Base-by-base conservation (phyloP, 495 filamentous ascomycete species). In the Xylaria scruposa region DNA sequence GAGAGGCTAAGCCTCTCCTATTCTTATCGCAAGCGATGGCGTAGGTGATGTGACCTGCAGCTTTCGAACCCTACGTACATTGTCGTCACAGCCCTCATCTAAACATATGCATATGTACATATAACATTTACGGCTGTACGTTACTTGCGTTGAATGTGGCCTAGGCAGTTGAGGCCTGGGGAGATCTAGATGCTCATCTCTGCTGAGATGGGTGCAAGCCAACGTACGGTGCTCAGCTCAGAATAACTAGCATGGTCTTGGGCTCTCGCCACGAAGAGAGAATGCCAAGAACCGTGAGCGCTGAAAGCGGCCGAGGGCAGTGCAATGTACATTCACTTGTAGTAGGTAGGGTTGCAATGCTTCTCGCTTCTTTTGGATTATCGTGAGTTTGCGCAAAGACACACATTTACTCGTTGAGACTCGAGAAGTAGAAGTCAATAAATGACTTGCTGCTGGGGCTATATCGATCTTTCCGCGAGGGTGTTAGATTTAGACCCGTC, bases 1-100 rank as follows among this genome's bases (percentile, higher is more conserved):
- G 15, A 56, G 49, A 40, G 12, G 59, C 68, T 53, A 64, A 70
- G 59, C 59, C 68, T 64, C 68, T 29, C 5, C 56, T 70, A 51
- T 63, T 63, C 49, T 53, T 29, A 40, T 51, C 64, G 12, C 53
- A 51, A 67, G 44, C 64, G 44, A 44, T 38, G 46, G 6, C 38
- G 29, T 46, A n/a, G 24, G 21, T 10, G 53, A 56, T 47, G 15
- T 19, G 33, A 40, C 33, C 36, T 54, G 49, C 65, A 56, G 65
- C 65, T 49, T 56, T 56, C 13, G 49, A 42, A 56, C 31, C 42
- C 42, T 47, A 49, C 21, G 17, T 67, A 56, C 65, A 8, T 54
- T 29, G 42, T 31, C 31, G 46, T 51, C 36, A 8, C 36, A 38
- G 36, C 36, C 46, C 49, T 67, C 65, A 36, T 44, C 49, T 67